A percentile compares a stretch with the other conserved stretches of the same genome.
Evolutionary conservation across 2,329 filamentous ascomycete genomes (phyloP).

Genomic region (Alternaria triticina): DNA sequence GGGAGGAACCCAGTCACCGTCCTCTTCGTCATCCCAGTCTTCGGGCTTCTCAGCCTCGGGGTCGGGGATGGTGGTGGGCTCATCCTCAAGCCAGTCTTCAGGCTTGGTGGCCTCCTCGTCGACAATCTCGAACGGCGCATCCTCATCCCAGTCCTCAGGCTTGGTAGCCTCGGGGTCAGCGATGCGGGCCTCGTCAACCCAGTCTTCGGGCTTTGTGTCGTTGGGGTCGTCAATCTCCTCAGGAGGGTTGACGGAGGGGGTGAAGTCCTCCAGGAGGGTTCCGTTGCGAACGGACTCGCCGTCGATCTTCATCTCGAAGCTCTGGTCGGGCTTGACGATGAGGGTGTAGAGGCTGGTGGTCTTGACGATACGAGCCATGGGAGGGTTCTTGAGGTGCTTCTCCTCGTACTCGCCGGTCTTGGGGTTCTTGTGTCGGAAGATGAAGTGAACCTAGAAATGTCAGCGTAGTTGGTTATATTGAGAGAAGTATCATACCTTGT

Average conservation of each 20-base stretch:
- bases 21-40: conserved; percentile 99
- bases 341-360: conserved; percentile 94
- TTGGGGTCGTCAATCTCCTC: conserved; percentile 95
- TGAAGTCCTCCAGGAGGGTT: conserved; percentile 92
- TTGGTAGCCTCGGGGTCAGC: conserved; percentile 91
- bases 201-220: conserved; percentile 92
- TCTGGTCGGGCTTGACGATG: conserved; percentile 96
- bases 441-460: conserved; percentile 73
- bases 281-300: conserved; percentile 87
- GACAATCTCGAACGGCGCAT: conserved; percentile 93
- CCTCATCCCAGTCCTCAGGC: conserved; percentile 99
- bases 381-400: conserved; percentile 91
- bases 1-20: conserved; percentile 94
- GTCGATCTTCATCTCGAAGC: conserved; percentile 89
- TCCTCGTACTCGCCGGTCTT: conserved; percentile 99
- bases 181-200: conserved; percentile 94
- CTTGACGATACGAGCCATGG: conserved; percentile 88
- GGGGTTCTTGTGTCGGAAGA: conserved; percentile 99
- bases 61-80: conserved; percentile 82
- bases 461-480: conserved; percentile 16
- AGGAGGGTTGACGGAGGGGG: conserved; percentile 87
- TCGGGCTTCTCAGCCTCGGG: conserved; percentile 97
- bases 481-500: conserved; percentile 73
- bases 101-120: conserved; percentile 91
- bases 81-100: conserved; percentile 94